Base-by-base conservation (phyloP, 2,329 filamentous ascomycete genomes). In the Aspergillus fischeri region DNA sequence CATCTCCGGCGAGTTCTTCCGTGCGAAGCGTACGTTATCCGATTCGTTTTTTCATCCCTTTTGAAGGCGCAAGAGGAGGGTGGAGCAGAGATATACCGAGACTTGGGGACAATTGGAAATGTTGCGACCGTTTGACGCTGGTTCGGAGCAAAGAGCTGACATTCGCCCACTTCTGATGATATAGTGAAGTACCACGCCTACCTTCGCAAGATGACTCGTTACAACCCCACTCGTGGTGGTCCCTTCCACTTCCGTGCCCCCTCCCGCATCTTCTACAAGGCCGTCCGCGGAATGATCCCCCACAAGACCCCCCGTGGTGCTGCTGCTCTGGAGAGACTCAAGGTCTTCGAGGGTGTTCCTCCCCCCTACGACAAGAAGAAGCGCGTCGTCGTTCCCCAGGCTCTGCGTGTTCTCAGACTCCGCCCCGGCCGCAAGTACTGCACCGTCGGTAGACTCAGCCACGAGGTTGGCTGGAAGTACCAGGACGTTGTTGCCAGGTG, bases 1-100 rank as follows among this genome's bases (percentile, higher is more conserved):
- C 89, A 99, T 99, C 87, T 99, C 94, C 72, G 94, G 94, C 84
- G 94, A 97, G 86, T 99, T 99, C 91, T 99, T 99, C 90, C 92
- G 94, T 81, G 88, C 93, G 72, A 99, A 99, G 90, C 90, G 94
- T 99, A 96, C 82, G 93, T 96, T 75, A 68, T 67, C 63, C 64
- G 62, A 65, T 60, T 64, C 67, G 52, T 51, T 60, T 58, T 60
- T 54, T 53, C 52, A 38, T 51, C 60, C 32, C 44, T 51, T 56
- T 53, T 55, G 56, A 41, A 44, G 49, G 41, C 11, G 58, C 27
- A 48, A 48, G 60, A 55, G 52, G 54, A 38, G 47, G 49, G n/a
- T 32, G 14, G 28, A 24, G 20, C 21, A 47, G 20, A 17, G 35
- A 51, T 11, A 50, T 32, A 14, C 24, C 44, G 49, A 50, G 14